Evolutionary conservation across 1,139 yeast species (phyloP), one percentile per base, ranked within the genome.

Genomic region (Geotrichum fermentans): DNA sequence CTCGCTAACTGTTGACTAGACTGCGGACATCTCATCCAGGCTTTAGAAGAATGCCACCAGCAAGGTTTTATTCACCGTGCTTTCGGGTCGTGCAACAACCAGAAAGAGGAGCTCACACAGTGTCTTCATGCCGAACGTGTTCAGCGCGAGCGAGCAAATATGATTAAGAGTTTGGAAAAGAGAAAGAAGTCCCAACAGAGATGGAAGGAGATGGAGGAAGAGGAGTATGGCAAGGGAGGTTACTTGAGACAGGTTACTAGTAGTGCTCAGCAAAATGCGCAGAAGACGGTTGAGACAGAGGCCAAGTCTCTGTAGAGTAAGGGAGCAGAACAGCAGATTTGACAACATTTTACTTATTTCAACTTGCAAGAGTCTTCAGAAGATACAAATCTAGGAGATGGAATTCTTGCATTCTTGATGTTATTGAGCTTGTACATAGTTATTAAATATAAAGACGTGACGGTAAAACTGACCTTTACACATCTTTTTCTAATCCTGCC

Each of bases 41-140:
- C 96, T 0, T 75, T 92, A 13, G 96, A 90, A 62, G 83, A 86
- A 63, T 92, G 98, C 64, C 97, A 90, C 62, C 74, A 80, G 53
- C 78, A 76, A 54, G 85, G 82, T 52, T 84, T 82, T 58, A 60
- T 85, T 55, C 76, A 79, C 59, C 80, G 85, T 62, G 82, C 87
- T n/a, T 71, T 87, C 57, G 97, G 97, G 34, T 72, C 79, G 56
- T 92, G 98, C 69, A 88, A 88, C 66, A 82, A 82, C 54, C 83
- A 84, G 60, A 89, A 89, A 62, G 87, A 85, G 55, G 90, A 85
- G 52, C 73, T 92, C 45, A 69, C 83, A 41, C 72, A 79, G 62
- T 92, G 98, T 67, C 73, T 92, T 37, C 94, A 88, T 61, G 79
- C 78, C 52, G 85, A 94, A 14, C 76, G 97, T 64, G 65, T 81